Evolutionary conservation across 106 monocot species (phyloP).

Genomic region (Amphibolis antarctica): DNA sequence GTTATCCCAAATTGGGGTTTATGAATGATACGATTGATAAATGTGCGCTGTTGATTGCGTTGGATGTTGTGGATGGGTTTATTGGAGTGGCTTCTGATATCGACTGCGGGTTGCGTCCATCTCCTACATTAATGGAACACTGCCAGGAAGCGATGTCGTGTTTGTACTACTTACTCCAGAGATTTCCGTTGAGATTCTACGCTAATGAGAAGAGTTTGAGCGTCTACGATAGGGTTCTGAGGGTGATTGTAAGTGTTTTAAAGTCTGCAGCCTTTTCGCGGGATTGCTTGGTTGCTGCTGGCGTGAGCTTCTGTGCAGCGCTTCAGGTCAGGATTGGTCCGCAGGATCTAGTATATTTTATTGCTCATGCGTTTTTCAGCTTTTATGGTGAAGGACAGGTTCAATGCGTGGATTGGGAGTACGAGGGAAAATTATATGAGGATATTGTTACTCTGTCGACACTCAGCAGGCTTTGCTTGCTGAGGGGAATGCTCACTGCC

Average conservation of each 20-base stretch:
- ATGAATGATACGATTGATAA: conserved; percentile 51
- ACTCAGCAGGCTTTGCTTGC: conserved; percentile 79
- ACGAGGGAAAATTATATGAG: conserved; percentile 23
- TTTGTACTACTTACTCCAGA: conserved; percentile 87
- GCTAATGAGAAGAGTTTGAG: conserved; percentile 16
- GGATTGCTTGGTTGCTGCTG: conserved; percentile 91
- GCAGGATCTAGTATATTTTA: conserved; percentile 40
- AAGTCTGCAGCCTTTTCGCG: conserved; percentile 76
- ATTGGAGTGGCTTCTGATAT: conserved; percentile 40
- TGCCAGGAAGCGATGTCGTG: conserved; percentile 99
- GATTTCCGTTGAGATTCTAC: conserved; percentile 51
- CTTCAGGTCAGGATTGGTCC: conserved; percentile 45
- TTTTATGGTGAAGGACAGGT: conserved; percentile 10
- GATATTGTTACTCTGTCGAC: conserved; percentile 38
- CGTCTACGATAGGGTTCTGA: conserved; percentile 31
- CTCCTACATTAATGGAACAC: conserved; percentile 86
- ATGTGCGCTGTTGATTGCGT: conserved; percentile 48
- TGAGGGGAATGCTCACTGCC: conserved; percentile 86
- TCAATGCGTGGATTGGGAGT: conserved; percentile 8
- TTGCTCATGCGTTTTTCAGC: conserved; percentile 50
- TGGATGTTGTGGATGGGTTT: conserved; percentile 51
- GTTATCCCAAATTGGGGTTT: conserved; percentile 80
- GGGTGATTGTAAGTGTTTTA: conserved; percentile 42
- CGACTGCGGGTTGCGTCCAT: conserved; percentile 49
- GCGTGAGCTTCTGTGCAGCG: conserved; percentile 87